These are phyloP conservation scores for Aquanectria penicillioides DNA, from an alignment of 2,329 filamentous ascomycete species.

Conservation along the genomic window DNA sequence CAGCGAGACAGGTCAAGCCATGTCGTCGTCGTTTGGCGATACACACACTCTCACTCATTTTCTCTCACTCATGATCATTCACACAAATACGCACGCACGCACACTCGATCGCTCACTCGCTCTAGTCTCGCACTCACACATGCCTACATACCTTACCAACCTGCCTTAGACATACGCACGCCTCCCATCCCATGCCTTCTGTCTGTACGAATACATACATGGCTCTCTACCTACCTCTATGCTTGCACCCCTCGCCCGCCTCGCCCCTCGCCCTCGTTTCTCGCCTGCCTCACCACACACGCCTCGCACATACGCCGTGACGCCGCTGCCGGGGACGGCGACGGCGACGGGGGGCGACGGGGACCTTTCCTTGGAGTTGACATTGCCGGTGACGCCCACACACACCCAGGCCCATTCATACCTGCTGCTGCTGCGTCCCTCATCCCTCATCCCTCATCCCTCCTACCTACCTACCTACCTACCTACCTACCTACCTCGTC, in stretches of 20 bases:
- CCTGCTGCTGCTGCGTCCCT: no score
- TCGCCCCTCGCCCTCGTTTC: neutral
- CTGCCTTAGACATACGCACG: neutral
- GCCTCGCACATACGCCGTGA: slow-evolving; percentile 18
- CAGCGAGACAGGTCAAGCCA: slow-evolving; percentile 11
- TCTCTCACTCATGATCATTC: no score
- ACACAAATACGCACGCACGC: no score
- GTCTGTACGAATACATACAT: no score
- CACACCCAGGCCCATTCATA: slow-evolving; percentile 2
- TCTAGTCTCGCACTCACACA: no score
- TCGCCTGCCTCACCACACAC: slow-evolving; percentile 8
- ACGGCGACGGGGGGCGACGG: no score
- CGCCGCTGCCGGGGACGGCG: slow-evolving; percentile 10
- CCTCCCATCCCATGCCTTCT: neutral
- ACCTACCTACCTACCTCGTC: neutral
- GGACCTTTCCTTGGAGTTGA: slow-evolving; percentile 2
- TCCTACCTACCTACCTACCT: neutral
- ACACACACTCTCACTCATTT: no score
- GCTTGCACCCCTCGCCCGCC: slow-evolving; percentile 1
- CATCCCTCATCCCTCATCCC: no score
- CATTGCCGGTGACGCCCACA: slow-evolving; percentile 3
- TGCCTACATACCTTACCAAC: neutral
- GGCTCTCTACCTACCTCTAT: neutral
- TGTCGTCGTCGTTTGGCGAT: no score
- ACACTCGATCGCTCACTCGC: neutral